Conservation (phyloP, 1,284 basidiomycete genomes). For the Caloboletus firmus region DNA sequence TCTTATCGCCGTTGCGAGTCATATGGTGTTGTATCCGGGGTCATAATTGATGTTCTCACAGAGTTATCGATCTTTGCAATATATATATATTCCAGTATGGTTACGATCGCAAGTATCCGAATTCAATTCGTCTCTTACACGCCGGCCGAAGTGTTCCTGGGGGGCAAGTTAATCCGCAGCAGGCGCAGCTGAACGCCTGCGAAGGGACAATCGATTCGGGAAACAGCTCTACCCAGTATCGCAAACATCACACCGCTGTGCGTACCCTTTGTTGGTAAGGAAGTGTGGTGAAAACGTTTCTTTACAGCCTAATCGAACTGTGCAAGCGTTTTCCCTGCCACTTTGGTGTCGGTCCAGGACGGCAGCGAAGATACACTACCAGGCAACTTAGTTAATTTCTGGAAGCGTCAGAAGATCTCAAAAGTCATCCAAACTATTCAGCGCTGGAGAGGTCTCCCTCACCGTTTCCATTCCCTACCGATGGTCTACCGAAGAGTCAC, state of each 20-base stretch:
- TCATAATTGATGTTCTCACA: slow-evolving; percentile 26
- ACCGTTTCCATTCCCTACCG: slow-evolving; percentile 59
- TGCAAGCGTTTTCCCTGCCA: slow-evolving; percentile 72
- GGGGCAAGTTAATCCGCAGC: slow-evolving; percentile 55
- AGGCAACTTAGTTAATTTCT: slow-evolving; percentile 71
- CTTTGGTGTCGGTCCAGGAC: slow-evolving; percentile 77
- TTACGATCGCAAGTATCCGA: slow-evolving; percentile 77
- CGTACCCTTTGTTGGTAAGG: slow-evolving; percentile 76
- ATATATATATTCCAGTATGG: slow-evolving; percentile 76
- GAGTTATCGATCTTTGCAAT: slow-evolving; percentile 67
- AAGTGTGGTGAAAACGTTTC: not conserved
- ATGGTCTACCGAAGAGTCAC: slow-evolving; percentile 55
- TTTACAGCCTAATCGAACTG: not conserved
- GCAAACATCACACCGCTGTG: slow-evolving; percentile 70
- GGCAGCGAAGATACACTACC: slow-evolving; percentile 68
- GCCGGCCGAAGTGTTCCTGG: slow-evolving; percentile 72
- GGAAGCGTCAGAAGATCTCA: slow-evolving; percentile 68
- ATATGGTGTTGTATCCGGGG: not conserved
- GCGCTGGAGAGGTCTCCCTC: slow-evolving; percentile 69
- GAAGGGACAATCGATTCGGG: slow-evolving; percentile 61
- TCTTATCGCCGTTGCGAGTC: slow-evolving; percentile 64
- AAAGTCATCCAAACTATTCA: slow-evolving; percentile 77
- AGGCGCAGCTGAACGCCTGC: slow-evolving; percentile 40
- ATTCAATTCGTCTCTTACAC: slow-evolving; percentile 69
- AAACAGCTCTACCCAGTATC: slow-evolving; percentile 73